Percentiles rank a stretch among this genome's conserved stretches.
phyloP scores from a whole-genome alignment of 805 yeast species.

The Lachancea kluyveri region DNA sequence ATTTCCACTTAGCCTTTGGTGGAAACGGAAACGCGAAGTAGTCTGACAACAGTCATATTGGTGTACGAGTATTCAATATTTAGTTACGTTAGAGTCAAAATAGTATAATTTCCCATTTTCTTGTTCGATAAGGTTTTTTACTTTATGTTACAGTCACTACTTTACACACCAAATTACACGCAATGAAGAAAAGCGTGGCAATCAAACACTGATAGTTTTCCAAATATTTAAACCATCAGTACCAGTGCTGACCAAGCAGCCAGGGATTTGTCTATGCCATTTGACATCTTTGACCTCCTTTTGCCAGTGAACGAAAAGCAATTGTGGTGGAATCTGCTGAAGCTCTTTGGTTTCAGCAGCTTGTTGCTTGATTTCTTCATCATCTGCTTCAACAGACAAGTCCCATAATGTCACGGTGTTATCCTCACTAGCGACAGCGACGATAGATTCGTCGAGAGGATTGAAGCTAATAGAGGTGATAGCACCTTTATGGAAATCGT shows the following conservation, averaged over 20 bases:
- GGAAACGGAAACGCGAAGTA: too few relatives aligned
- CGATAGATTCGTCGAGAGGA: constrained; percentile 90
- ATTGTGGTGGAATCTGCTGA: constrained; percentile 89
- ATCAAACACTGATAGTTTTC: constrained; percentile 93
- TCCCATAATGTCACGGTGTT: constrained; percentile 98
- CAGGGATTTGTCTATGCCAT: constrained; percentile 97
- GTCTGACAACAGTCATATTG: too few relatives aligned
- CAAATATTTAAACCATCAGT: constrained; percentile 90
- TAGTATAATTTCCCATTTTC: too few relatives aligned
- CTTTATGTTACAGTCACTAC: too few relatives aligned
- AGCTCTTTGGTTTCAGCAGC: constrained; percentile 70
- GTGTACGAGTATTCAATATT: too few relatives aligned
- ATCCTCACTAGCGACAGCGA: constrained; percentile 95
- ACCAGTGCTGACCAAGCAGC: constrained; percentile 90
- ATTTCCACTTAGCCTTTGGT: too few relatives aligned
- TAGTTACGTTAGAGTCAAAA: too few relatives aligned
- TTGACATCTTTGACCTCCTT: constrained; percentile 94
- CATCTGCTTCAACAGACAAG: constrained; percentile 97
- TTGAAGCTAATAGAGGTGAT: constrained; percentile 91
- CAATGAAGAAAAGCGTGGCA: too few relatives aligned
- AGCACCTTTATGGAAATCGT: constrained; percentile 91
- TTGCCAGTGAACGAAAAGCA: constrained; percentile 97
- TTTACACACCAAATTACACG: too few relatives aligned
- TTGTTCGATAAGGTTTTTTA: too few relatives aligned
- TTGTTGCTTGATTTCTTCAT: constrained; percentile 89